These are phyloP conservation scores for Crithidia brevicula DNA, from an alignment of 208 protist species.

Conservation along the genomic window DNA sequence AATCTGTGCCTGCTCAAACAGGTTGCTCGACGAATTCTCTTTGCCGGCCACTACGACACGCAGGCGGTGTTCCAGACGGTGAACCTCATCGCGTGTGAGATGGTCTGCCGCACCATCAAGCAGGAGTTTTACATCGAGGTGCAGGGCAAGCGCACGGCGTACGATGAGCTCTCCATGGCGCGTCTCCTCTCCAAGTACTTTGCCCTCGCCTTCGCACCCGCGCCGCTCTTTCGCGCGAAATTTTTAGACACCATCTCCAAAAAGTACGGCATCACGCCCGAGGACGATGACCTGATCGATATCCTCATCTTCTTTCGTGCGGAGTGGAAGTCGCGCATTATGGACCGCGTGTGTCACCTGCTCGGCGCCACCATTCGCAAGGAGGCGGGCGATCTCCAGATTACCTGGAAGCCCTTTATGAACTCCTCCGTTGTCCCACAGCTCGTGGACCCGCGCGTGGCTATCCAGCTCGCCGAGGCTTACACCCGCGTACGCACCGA, in stretches of 20 bases:
- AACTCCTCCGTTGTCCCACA: conserved; percentile 62
- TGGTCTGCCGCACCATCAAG: conserved; percentile 77
- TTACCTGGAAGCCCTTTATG: conserved; percentile 53
- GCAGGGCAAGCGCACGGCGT: conserved; percentile 80
- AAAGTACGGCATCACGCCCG: conserved; percentile 80
- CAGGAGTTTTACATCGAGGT: conserved; percentile 87
- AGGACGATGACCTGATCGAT: conserved; percentile 63
- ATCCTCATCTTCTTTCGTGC: conserved; percentile 42
- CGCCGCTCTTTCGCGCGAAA: conserved; percentile 40
- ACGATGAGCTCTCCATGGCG: conserved; percentile 60
- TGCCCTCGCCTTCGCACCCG: conserved; percentile 47
- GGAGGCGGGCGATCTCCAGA: conserved; percentile 18
- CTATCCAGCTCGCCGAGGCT: conserved; percentile 42
- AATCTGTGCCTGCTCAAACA: conserved; percentile 86
- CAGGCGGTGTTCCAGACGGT: conserved; percentile 27
- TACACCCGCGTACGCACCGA: conserved; percentile 57
- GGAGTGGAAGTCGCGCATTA: conserved; percentile 48
- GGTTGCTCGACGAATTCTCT: conserved; percentile 40
- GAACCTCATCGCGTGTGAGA: conserved; percentile 60
- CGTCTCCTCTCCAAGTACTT: conserved; percentile 61
- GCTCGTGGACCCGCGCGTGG: conserved; percentile 52
- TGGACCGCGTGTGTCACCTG: conserved; percentile 64
- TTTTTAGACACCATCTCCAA: conserved; percentile 64
- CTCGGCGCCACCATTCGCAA: conserved; percentile 60
- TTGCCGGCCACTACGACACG: conserved; percentile 11